phyloP scores from a whole-genome alignment of 139 green algal species.

The Coccomyxa sp. region DNA sequence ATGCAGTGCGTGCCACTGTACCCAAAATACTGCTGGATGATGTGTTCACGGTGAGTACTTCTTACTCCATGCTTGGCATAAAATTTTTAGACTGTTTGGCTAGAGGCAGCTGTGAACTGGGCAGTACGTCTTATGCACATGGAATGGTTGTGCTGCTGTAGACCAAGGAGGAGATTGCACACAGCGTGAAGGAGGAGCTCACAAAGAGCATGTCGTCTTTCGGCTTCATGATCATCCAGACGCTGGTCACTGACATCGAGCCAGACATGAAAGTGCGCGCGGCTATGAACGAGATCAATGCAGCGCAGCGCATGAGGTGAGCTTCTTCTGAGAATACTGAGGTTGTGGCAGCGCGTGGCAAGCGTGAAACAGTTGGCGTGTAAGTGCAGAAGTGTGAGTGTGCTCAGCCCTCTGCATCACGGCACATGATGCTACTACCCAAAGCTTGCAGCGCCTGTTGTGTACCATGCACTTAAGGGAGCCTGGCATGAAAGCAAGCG shows the following conservation, averaged over 20 bases:
- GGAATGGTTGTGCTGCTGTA: not conserved
- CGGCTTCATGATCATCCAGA: conserved; percentile 86
- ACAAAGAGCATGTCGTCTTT: conserved; percentile 69
- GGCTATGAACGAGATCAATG: conserved; percentile 92
- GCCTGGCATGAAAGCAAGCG: not conserved
- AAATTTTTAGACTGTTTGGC: too few relatives aligned
- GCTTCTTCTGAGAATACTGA: too few relatives aligned
- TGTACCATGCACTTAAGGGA: not conserved
- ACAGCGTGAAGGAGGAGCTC: conserved; percentile 59
- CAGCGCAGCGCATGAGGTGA: conserved; percentile 49
- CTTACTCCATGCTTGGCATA: not conserved
- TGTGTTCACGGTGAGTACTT: conserved; percentile 14
- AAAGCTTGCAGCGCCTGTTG: too few relatives aligned
- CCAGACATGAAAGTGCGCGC: conserved; percentile 54
- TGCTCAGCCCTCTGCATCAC: too few relatives aligned
- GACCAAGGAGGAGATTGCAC: conserved; percentile 87
- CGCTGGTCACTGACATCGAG: conserved; percentile 81
- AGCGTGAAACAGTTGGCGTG: not conserved
- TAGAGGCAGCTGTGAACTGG: too few relatives aligned
- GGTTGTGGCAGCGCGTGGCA: not conserved
- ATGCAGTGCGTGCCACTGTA: conserved; percentile 5
- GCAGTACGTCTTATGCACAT: too few relatives aligned
- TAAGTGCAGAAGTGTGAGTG: too few relatives aligned
- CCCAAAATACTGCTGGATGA: conserved; percentile 27
- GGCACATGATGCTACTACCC: too few relatives aligned